Evolutionary conservation across 495 filamentous ascomycete genomes (phyloP), one percentile per base, ranked within the genome.

Genomic region (Margaritispora aquatica): DNA sequence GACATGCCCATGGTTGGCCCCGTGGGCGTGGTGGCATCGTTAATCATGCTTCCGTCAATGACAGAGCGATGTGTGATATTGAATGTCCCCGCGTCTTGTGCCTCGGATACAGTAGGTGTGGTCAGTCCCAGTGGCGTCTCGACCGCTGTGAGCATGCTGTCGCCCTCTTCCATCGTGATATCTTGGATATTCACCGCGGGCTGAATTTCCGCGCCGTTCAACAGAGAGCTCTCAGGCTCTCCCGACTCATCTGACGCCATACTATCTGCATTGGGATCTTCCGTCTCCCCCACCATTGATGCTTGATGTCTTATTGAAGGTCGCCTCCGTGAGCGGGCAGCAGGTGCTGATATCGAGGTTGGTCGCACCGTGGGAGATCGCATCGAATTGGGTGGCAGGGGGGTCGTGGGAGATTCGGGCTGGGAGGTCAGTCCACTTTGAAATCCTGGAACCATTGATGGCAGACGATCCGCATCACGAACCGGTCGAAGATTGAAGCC

Each of bases 21-120:
- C 20, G 77, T 70, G 55, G 82, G 80, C 5, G 83, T 74, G 38
- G 78, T 71, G 71, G 74, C 34, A 72, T 71, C 56, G 66, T 88
- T 92, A 62, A 90, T 86, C 44, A 95, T 86, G 74, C 91, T 96
- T 20, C 90, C 90, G 71, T 96, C 93, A 24, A 95, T 82, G 3
- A 85, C 80, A 29, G 87, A 88, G 41, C 90, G 85, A 69, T 96
- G 94, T n/a, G 90, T 92, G 66, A 98, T 96, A 70, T 96, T 95
- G 72, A 98, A 96, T 0, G 91, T 92, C 2, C 85, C 81, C 49
- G 96, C 92, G 52, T 69, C 64, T 58, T 64, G 64, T 46, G 57
- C 62, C 68, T 94, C 92, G 0, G 93, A 89, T 0, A 87, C 87
- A 53, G 91, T 88, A 1, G 86, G 85, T 7, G 88, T 86, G 10